A percentile compares a stretch with the other conserved stretches of the same genome.
These are phyloP conservation scores for Cymodocea nodosa DNA, from an alignment of 116 monocot species.

Conservation along the genomic window DNA sequence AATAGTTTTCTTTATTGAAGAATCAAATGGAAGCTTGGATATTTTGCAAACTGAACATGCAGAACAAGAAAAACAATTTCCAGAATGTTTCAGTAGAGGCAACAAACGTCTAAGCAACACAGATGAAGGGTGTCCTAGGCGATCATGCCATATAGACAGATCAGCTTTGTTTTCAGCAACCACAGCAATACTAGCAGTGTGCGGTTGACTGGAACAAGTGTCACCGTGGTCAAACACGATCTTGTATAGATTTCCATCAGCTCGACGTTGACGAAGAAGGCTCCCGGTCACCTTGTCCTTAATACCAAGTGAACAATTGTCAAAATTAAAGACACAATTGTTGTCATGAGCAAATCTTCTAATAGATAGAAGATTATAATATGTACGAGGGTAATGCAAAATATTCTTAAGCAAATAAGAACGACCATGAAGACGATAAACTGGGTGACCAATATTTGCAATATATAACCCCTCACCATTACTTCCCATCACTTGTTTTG, in stretches of 20 bases:
- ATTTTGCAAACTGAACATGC: neutral
- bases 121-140: too few relatives aligned
- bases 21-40: neutral
- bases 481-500: neutral
- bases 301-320: neutral
- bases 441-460: neutral
- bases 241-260: neutral
- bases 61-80: neutral
- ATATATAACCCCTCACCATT: neutral
- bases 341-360: neutral
- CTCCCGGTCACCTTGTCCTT: neutral
- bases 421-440: neutral
- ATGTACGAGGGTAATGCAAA: neutral
- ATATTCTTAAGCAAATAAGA: neutral
- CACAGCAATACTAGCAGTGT: too few relatives aligned
- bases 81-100: too few relatives aligned
- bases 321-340: neutral
- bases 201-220: neutral
- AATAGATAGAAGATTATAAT: neutral
- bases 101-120: too few relatives aligned
- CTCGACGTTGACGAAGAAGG: neutral
- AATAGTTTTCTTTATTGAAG: neutral
- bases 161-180: too few relatives aligned
- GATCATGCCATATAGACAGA: too few relatives aligned
- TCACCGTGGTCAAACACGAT: neutral